Percentiles rank a stretch among this genome's conserved stretches.
Conservation (phyloP, 352 stramenopile species). For the Globisporangium irregulare region DNA sequence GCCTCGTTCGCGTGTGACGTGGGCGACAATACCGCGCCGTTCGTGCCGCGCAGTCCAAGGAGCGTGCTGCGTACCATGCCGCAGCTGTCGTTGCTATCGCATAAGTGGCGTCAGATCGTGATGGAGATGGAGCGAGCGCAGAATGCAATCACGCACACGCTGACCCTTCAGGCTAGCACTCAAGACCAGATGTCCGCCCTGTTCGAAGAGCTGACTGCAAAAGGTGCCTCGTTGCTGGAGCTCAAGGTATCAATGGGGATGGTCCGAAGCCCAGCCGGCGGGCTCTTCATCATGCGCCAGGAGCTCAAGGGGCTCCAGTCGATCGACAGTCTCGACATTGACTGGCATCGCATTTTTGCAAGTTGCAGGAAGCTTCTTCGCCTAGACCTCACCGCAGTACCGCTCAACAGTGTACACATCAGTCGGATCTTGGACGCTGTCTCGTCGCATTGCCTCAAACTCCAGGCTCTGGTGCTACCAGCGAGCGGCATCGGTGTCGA, state of each 20-base stretch:
- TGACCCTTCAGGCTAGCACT: background rate
- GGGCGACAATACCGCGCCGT: background rate
- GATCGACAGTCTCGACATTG: background rate
- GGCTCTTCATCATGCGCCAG: background rate
- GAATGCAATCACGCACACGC: background rate
- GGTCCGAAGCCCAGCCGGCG: background rate
- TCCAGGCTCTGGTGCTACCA: slow-evolving; percentile 14
- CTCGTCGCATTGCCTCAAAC: slow-evolving; percentile 8
- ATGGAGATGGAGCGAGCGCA: background rate
- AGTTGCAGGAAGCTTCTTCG: background rate
- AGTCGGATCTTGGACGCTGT: slow-evolving; percentile 3
- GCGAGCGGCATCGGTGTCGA: background rate
- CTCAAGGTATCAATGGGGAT: slow-evolving; percentile 6
- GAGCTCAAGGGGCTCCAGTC: background rate
- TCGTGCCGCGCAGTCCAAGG: background rate
- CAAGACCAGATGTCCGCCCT: background rate
- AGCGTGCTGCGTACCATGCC: background rate
- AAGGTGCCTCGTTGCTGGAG: background rate
- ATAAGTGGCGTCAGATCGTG: background rate
- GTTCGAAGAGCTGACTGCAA: background rate
- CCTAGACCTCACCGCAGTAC: slow-evolving; percentile 3
- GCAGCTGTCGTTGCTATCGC: background rate
- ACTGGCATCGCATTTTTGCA: slow-evolving; percentile 9
- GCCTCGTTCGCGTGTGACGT: background rate
- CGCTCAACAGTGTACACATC: slow-evolving; percentile 7